Percentiles rank a stretch among this genome's conserved stretches.
Conservation (phyloP, 2,329 filamentous ascomycete species). For the Neoascochyta sp. region DNA sequence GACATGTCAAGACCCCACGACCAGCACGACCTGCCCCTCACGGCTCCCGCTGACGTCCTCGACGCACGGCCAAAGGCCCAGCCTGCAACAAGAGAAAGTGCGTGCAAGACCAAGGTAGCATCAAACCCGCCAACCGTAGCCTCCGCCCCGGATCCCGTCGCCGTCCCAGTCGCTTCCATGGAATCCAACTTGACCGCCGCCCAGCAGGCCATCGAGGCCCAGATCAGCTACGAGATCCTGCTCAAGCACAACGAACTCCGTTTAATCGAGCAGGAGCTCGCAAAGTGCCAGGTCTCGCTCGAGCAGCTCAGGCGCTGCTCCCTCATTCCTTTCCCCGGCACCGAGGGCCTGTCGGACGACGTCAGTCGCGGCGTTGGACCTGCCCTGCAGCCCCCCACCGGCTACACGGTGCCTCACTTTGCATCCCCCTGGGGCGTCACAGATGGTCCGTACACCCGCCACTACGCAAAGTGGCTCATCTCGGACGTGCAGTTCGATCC, state of each 20-base stretch:
- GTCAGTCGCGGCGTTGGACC: constrained; percentile 72
- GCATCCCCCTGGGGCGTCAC: constrained; percentile 86
- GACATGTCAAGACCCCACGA: constrained; percentile 14
- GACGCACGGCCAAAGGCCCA: constrained; percentile 28
- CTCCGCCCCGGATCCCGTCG: constrained; percentile 21
- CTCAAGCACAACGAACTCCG: constrained; percentile 93
- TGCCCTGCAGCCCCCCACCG: constrained; percentile 59
- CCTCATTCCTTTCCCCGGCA: constrained; percentile 82
- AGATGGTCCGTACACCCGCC: constrained; percentile 88
- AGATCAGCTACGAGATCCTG: constrained; percentile 87
- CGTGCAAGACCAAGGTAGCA: constrained; percentile 29
- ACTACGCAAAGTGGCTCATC: constrained; percentile 94
- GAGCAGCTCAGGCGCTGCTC: constrained; percentile 92
- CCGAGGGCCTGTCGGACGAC: constrained; percentile 61
- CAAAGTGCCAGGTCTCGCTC: constrained; percentile 88
- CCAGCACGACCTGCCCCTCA: constrained; percentile 13
- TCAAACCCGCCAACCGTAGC: constrained; percentile 19
- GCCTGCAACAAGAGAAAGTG: constrained; percentile 28
- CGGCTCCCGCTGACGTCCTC: constrained; percentile 19
- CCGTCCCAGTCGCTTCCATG: constrained; percentile 22
- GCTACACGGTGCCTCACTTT: constrained; percentile 67
- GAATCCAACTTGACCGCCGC: constrained; percentile 47
- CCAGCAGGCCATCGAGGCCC: constrained; percentile 72
- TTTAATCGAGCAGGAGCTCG: constrained; percentile 91
- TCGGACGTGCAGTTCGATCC: constrained; percentile 80